Base-by-base conservation (phyloP, 805 yeast species). In the Lipomyces spencermartinsiae region DNA sequence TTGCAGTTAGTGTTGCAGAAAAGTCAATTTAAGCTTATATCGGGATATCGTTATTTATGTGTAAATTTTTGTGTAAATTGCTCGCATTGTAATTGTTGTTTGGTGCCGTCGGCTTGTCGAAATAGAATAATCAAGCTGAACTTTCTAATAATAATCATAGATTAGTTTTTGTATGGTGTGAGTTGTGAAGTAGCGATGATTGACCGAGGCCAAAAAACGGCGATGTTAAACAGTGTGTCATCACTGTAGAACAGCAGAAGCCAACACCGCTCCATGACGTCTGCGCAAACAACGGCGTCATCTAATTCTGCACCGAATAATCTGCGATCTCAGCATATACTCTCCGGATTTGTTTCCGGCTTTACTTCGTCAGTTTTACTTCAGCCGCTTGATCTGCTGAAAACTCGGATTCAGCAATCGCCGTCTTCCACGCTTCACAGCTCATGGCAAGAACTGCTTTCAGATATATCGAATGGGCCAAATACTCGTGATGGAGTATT, bases 361-460 rank as follows among this genome's bases (percentile, higher is more conserved):
- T 79, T 94, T 62, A 83, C 92, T 0, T 89, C 97, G 2, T 87
- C 97, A 0, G 85, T 92, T 4, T 82, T 85, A 0, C 82, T 94
- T 54, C 98, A 94, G 78, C 98, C 98, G 0, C 83, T 94, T 58
- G 98, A 94, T 78, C 82, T 94, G 58, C 79, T 94, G 59, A 94
- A 94, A 78, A 94, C 98, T 0, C 79, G 98, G 70, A 82, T 92
- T 8, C 98, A 92, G 80, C 94, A 90, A 75, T 46, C 63, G 19
- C 62, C 69, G 2, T 35, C 19, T 10, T 51, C 71, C 19, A 63
- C 58, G 12, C 31, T 70, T 1, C 39, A 59, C 10, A 10, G 33
- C 19, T 37, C 69, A 16, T 49, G 57, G 16, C 46, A 34, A 10
- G 72, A 65, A 34, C 34, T 66, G 25, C 29, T 12, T 25, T 49